Evolutionary conservation across 352 stramenopile species (phyloP).

Genomic region (Phytophthora ramorum): DNA sequence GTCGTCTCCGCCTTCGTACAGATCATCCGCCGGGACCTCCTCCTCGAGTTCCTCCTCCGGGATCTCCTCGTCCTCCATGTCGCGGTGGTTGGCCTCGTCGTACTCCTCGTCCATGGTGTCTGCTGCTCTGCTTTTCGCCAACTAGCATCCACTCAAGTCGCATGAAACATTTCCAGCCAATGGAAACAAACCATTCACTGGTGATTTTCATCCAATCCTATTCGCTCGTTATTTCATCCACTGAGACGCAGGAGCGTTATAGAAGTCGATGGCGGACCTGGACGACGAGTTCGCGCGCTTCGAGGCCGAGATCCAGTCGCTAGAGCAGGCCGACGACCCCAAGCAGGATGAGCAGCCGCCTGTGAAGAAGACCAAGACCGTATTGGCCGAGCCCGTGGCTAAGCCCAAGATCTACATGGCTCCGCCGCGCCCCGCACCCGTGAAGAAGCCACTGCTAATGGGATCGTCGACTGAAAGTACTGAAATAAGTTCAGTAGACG

Average conservation of each 20-base stretch:
- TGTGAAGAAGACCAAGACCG: slow-evolving; percentile 40
- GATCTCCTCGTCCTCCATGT: slow-evolving; percentile 87
- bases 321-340: slow-evolving; percentile 45
- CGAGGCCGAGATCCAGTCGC: slow-evolving; percentile 80
- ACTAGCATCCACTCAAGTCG: slow-evolving; percentile 34
- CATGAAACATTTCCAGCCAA: slow-evolving; percentile 22
- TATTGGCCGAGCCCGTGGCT: slow-evolving; percentile 29
- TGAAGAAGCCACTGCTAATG: slow-evolving; percentile 28
- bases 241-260: slow-evolving; percentile 5
- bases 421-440: slow-evolving; percentile 62
- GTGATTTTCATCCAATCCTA: slow-evolving; percentile 26
- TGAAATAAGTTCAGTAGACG: slow-evolving; percentile 1
- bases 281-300: slow-evolving; percentile 88
- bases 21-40: slow-evolving; percentile 75
- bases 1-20: slow-evolving; percentile 75
- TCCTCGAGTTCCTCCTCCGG: slow-evolving; percentile 76
- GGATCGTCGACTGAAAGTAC: not conserved
- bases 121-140: not conserved
- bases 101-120: slow-evolving; percentile 86
- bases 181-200: not conserved
- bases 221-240: slow-evolving; percentile 9
- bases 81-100: slow-evolving; percentile 76
- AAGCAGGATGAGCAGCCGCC: slow-evolving; percentile 23
- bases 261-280: slow-evolving; percentile 55
- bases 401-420: slow-evolving; percentile 76